phyloP scores from a whole-genome alignment of 345 rosid genomes.

The Trapa incisa region DNA sequence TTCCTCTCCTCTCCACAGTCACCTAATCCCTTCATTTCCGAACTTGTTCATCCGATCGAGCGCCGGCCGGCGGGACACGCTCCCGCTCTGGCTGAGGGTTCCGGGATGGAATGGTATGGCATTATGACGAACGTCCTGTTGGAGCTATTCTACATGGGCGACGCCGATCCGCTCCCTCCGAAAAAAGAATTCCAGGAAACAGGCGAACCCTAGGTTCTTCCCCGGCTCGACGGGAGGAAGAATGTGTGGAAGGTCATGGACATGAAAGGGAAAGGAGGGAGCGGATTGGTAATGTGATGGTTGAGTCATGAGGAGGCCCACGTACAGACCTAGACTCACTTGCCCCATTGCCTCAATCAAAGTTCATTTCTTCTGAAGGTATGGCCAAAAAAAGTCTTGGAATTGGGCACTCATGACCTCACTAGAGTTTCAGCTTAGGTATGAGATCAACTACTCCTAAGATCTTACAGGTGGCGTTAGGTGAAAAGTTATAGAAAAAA shows the following conservation, averaged over 20 bases:
- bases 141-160: slow-evolving; percentile 68
- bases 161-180: slow-evolving; percentile 11
- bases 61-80: neutral
- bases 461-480: too few species aligned
- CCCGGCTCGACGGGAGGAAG: slow-evolving; percentile 36
- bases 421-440: too few species aligned
- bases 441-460: too few species aligned
- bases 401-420: too few species aligned
- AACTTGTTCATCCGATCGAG: slow-evolving; percentile 23
- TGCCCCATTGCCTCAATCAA: too few species aligned
- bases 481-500: too few species aligned
- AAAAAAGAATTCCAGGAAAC: slow-evolving; percentile 56
- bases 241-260: slow-evolving; percentile 82
- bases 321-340: too few species aligned
- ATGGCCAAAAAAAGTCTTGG: too few species aligned
- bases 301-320: too few species aligned
- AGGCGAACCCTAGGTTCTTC: slow-evolving; percentile 63
- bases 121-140: slow-evolving; percentile 59
- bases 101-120: slow-evolving; percentile 40
- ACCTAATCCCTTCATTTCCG: slow-evolving; percentile 11
- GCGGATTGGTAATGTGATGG: slow-evolving; percentile 22
- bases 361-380: too few species aligned
- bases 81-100: neutral
- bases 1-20: slow-evolving; percentile 25
- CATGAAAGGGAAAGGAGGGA: slow-evolving; percentile 54